Evolutionary conservation across 2,329 filamentous ascomycete genomes (phyloP), one percentile per base, ranked within the genome.

Genomic region (Penicillium rolfsii): DNA sequence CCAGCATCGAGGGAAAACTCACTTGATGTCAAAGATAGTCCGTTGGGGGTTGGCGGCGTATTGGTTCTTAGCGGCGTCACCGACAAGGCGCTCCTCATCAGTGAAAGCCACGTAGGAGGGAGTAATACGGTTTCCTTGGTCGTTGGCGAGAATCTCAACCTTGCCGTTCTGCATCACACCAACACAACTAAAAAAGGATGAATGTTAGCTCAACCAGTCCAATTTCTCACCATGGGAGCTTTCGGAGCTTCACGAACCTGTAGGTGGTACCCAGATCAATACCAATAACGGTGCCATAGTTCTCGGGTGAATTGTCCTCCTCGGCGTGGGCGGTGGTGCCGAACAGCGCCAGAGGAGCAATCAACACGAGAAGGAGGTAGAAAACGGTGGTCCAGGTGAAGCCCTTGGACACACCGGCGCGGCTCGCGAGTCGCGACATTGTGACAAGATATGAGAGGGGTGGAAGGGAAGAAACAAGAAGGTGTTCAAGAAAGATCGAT

Each of bases 61-160:
- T 85, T 96, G 93, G 83, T 96, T 96, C 89, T 97, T 97, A 74
- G 93, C 93, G 74, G 95, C 92, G 80, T 99, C 95, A 85, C 95
- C 95, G 71, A 99, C 93, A 70, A 99, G 85, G 77, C 95, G 89
- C 82, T 98, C 95, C 67, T 97, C 93, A 73, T 98, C 93, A 80
- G 93, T 98, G 81, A 96, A 97, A 74, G 92, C 93, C 77, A 97
- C 93, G 81, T 95, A 97, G 67, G 92, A 96, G 58, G 93, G 93
- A 72, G 93, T 96, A 71, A 96, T 96, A 84, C 92, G 91, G 87
- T 96, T 93, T 85, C 92, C 92, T 85, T 96, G 93, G 81, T 97
- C 92, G 84, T 97, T 97, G 81, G 91, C 91, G 72, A 97, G 85
- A 82, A 97, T 97, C 76, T 97, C 92, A 71, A 97, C 92, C 82